A percentile compares a stretch with the other conserved stretches of the same genome.
phyloP scores from a whole-genome alignment of 129 eudicot genomes.

The Saussurea involucrata region DNA sequence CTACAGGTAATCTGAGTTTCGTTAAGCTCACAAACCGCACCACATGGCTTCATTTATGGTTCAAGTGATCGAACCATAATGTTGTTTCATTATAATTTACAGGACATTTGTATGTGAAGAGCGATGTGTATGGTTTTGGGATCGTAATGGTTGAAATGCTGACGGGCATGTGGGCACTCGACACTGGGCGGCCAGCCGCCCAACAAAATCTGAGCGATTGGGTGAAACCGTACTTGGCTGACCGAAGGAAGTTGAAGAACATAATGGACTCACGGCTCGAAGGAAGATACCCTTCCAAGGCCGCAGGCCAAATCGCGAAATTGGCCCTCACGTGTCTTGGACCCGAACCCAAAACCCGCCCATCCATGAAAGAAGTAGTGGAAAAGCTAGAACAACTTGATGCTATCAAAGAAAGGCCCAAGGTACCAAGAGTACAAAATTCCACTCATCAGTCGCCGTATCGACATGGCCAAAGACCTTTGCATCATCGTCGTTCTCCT shows the following conservation, averaged over 20 bases:
- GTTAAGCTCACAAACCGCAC: neutral
- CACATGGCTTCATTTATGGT: neutral
- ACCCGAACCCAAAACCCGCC: slow-evolving; percentile 44
- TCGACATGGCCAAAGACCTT: slow-evolving; percentile 23
- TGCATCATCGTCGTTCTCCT: slow-evolving; percentile 36
- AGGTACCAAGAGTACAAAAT: slow-evolving; percentile 26
- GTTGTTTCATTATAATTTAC: neutral
- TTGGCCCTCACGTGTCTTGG: slow-evolving; percentile 40
- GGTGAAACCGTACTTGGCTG: slow-evolving; percentile 40
- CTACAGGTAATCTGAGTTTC: slow-evolving; percentile 47
- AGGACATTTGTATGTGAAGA: slow-evolving; percentile 49
- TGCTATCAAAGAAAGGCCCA: slow-evolving; percentile 28
- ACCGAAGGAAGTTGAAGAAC: slow-evolving; percentile 39
- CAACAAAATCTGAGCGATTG: slow-evolving; percentile 38
- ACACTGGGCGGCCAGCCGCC: slow-evolving; percentile 31
- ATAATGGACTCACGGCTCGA: slow-evolving; percentile 45
- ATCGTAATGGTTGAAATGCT: slow-evolving; percentile 42
- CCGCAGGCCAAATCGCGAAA: slow-evolving; percentile 36
- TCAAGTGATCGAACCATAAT: neutral
- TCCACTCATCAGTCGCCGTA: slow-evolving; percentile 13
- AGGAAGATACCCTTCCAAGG: slow-evolving; percentile 41
- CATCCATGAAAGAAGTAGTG: slow-evolving; percentile 43
- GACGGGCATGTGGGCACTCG: slow-evolving; percentile 42
- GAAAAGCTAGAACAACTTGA: slow-evolving; percentile 33
- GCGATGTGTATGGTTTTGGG: slow-evolving; percentile 49